Evolutionary conservation across 768 basidiomycete genomes (phyloP), one percentile per base, ranked within the genome.

Genomic region (Pisolithus microcarpus): DNA sequence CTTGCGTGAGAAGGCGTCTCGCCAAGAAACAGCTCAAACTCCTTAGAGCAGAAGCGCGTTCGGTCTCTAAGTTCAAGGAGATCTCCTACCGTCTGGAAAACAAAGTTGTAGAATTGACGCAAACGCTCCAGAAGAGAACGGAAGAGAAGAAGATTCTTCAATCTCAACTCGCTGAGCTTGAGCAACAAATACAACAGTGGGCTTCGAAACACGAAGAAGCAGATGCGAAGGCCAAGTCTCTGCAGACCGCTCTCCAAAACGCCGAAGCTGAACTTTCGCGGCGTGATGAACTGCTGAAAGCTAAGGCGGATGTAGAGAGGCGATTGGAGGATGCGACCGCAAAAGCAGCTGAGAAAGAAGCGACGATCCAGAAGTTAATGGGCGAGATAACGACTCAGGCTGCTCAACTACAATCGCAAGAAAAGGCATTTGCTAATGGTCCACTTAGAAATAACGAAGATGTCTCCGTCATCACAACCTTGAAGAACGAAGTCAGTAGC

Each of bases 61-160:
- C 96, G 1, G 94, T 94, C 26, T 88, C 90, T 58, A 96, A 93
- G 65, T 97, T 95, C 82, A 97, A 96, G 72, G 93, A 96, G 71
- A 96, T 95, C 58, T 97, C 95, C 0, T 98, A 98, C 64, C 84
- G 82, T 58, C 77, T 99, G 50, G 96, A 99, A 73, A 99, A 98
- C 77, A 99, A 98, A 72, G 96, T 99, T 40, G 91, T 99, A 52
- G 95, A 98, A 65, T 85, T 99, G 55, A 98, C 96, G 0, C 96
- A 99, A 65, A 82, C 73, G 15, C 78, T 99, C 11, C 96, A 97
- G 68, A 85, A 78, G 62, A 84, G 95, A 43, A 93, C 85, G 2
- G 80, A 81, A 52, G 95, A 99, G 72, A 92, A 89, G 74, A 94
- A 90, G 69, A 85, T 84, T 49, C 72, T 98, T 40, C 84, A 87